Evolutionary conservation across 768 basidiomycete species (phyloP).

Genomic region (Piloderma croceum): DNA sequence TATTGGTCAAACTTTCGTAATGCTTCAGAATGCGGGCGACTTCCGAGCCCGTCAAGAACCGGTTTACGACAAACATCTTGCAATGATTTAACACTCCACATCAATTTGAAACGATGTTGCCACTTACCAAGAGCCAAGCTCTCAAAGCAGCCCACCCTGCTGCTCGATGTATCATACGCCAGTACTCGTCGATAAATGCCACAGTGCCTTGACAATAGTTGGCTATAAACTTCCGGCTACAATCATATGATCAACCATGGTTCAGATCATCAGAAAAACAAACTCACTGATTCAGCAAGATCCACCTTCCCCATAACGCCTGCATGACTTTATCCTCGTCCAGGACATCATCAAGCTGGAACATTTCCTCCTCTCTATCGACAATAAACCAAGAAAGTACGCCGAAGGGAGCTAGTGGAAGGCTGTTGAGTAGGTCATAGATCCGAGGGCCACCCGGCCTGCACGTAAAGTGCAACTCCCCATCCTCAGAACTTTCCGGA

Average conservation of each 20-base stretch:
- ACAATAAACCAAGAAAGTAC: conserved; percentile 63
- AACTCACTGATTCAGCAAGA: conserved; percentile 51
- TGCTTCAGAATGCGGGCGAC: conserved; percentile 45
- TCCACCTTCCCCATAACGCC: conserved; percentile 75
- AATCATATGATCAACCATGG: conserved; percentile 1
- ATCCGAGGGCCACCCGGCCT: conserved; percentile 61
- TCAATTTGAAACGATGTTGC: not conserved
- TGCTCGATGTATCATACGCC: conserved; percentile 60
- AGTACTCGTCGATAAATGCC: conserved; percentile 54
- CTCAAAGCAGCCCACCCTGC: conserved; percentile 64
- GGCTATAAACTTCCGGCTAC: conserved; percentile 50
- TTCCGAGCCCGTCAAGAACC: conserved; percentile 46
- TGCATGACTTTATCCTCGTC: conserved; percentile 79
- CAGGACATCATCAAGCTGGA: conserved; percentile 60
- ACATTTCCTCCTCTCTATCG: conserved; percentile 73
- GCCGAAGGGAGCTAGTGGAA: conserved; percentile 59
- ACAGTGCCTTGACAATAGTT: conserved; percentile 49
- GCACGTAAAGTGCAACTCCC: conserved; percentile 52
- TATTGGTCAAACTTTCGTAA: conserved; percentile 52
- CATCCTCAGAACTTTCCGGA: conserved; percentile 42
- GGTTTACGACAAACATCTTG: conserved; percentile 50
- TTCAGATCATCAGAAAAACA: not conserved
- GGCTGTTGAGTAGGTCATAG: conserved; percentile 56
- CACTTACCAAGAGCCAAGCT: conserved; percentile 53
- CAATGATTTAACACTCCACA: not conserved